Evolutionary conservation across 177 flowering plant species (phyloP), one percentile per base, ranked within the genome.

Genomic region (Tripterygium wilfordii): DNA sequence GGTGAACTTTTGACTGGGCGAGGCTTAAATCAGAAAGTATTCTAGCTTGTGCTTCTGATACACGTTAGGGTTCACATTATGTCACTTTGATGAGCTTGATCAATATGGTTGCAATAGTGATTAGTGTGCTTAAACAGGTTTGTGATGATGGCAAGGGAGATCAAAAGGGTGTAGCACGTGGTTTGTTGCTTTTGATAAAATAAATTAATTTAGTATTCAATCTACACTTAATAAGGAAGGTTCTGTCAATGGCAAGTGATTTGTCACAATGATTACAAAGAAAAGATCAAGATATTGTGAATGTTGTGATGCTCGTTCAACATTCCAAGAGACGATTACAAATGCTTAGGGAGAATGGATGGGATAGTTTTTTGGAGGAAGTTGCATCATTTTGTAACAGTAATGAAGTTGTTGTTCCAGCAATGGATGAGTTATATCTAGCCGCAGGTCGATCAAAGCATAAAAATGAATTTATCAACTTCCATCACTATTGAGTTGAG

Each of bases 231-330:
- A 57, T 72, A 66, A 59, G 16, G 40, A 27, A 2, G 17, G 24
- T 68, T 3, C 49, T 61, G 37, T 58, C 58, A 12, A 26, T 56
- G 2, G 55, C 59, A 10, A 37, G 53, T 63, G 61, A 63, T 0
- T 46, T 66, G 19, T 66, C 60, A 16, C 31, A 28, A 18, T 26
- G 45, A 12, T 48, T 68, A 15, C 51, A 49, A 23, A 39, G 15
- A 28, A 62, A 58, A 45, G 62, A 62, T 39, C 49, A 57, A 49
- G 53, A 57, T 20, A 60, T 65, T 52, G 42, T 48, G 13, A 60
- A 41, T 43, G 59, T 45, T 2, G 48, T 61, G 59, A 42, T 2
- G 3, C 5, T 48, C 4, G 66, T 57, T 31, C 19, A 27, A 38
- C 12, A 36, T 10, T 20, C 30, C 4, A 69, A 64, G 15, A 3